These are phyloP conservation scores for Aspergillus puulaauensis DNA, from an alignment of 2,329 filamentous ascomycete genomes.

Conservation along the genomic window DNA sequence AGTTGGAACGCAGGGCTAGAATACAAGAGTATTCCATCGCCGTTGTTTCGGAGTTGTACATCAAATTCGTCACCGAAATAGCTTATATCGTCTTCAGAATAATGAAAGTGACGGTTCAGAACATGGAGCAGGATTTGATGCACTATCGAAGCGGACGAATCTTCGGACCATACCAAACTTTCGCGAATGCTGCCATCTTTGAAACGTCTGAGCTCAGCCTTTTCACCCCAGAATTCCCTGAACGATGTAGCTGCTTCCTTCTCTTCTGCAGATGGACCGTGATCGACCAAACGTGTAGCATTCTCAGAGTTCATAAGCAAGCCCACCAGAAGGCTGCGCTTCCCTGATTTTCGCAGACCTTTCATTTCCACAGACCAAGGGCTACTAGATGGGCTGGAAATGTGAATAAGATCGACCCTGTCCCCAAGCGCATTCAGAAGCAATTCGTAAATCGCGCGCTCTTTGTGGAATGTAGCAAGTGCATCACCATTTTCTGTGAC, in stretches of 20 bases:
- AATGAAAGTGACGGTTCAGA: conserved; percentile 66
- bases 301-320: conserved; percentile 72
- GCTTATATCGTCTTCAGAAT: conserved; percentile 54
- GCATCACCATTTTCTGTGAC: conserved; percentile 26
- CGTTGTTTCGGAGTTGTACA: conserved; percentile 29
- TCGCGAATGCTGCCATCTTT: conserved; percentile 93
- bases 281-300: conserved; percentile 75
- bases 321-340: conserved; percentile 56
- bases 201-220: conserved; percentile 88
- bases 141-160: conserved; percentile 64
- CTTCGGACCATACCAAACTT: conserved; percentile 79
- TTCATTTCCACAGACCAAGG: conserved; percentile 52
- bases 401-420: conserved; percentile 67
- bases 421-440: conserved; percentile 73
- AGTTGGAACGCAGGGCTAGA: conserved; percentile 59
- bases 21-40: conserved; percentile 44
- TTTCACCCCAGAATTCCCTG: conserved; percentile 91
- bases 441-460: conserved; percentile 56
- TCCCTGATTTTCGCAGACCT: conserved; percentile 28
- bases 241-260: conserved; percentile 80
- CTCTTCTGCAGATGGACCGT: conserved; percentile 82
- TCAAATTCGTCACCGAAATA: conserved; percentile 55
- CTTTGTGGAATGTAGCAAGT: conserved; percentile 28
- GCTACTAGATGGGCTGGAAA: conserved; percentile 45
- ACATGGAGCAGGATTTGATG: conserved; percentile 77